Evolutionary conservation across 1,284 basidiomycete genomes (phyloP).

Genomic region (Malassezia yamatoensis): DNA sequence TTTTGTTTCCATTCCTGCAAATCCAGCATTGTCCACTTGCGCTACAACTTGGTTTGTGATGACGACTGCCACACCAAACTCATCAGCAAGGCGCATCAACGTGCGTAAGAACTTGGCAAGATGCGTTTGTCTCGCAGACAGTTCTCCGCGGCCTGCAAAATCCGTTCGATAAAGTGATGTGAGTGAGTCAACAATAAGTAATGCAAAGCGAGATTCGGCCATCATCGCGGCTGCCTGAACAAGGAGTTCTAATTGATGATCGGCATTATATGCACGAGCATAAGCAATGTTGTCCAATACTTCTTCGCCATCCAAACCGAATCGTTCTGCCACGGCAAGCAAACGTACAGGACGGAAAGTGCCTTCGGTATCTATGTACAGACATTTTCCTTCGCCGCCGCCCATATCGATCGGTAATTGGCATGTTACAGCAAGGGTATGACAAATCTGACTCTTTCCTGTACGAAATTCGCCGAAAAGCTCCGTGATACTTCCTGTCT

Average conservation of each 20-base stretch:
- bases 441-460: constrained; percentile 95
- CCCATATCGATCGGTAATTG: constrained; percentile 94
- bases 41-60: constrained; percentile 99
- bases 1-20: constrained; percentile 60
- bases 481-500: constrained; percentile 97
- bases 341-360: constrained; percentile 95
- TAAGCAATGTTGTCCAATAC: constrained; percentile 98
- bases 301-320: constrained; percentile 90
- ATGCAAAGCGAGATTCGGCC: constrained; percentile 65
- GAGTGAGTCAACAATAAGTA: constrained; percentile 92
- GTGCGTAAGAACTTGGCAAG: constrained; percentile 93
- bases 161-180: constrained; percentile 93
- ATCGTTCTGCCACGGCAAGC: constrained; percentile 86
- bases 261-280: constrained; percentile 94
- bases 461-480: constrained; percentile 97
- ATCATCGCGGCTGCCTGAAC: constrained; percentile 78
- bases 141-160: constrained; percentile 86
- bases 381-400: constrained; percentile 94
- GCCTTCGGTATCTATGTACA: constrained; percentile 98
- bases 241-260: constrained; percentile 85
- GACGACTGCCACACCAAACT: constrained; percentile 95
- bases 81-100: constrained; percentile 85
- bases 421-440: constrained; percentile 94
- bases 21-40: constrained; percentile 82
- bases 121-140: constrained; percentile 89